phyloP scores from a whole-genome alignment of 176 grass and related monocot genomes.

The Elymus sibiricus region DNA sequence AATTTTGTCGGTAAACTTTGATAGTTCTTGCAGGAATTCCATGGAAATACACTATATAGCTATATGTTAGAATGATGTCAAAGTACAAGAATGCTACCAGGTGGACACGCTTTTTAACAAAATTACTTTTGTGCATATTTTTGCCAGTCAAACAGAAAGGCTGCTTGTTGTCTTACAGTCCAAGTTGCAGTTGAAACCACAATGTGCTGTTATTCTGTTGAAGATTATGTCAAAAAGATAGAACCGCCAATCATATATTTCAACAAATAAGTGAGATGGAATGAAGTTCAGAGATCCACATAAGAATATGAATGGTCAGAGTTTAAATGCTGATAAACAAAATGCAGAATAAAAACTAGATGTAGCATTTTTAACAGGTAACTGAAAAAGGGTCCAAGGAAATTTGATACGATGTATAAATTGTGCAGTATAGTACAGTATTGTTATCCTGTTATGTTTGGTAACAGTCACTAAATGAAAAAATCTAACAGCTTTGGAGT shows the following conservation, averaged over 20 bases:
- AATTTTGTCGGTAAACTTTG: not conserved
- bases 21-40: not conserved
- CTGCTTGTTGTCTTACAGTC: not conserved
- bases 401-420: not conserved
- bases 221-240: not conserved
- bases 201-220: not conserved
- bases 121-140: not conserved
- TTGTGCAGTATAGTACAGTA: not conserved
- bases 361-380: not conserved
- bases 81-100: slow-evolving; percentile 5
- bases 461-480: not conserved
- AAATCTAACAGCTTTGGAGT: not conserved
- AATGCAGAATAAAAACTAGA: not conserved
- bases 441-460: not conserved
- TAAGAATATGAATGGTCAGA: not conserved
- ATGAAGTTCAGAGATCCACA: not conserved
- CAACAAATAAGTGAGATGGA: not conserved
- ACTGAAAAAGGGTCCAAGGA: not conserved
- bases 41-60: not conserved
- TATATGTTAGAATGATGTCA: not conserved
- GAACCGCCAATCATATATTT: not conserved
- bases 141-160: not conserved
- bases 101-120: not conserved
- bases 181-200: not conserved
- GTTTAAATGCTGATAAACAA: not conserved